phyloP scores from a whole-genome alignment of 805 yeast genomes.

The Priceomyces castillae region DNA sequence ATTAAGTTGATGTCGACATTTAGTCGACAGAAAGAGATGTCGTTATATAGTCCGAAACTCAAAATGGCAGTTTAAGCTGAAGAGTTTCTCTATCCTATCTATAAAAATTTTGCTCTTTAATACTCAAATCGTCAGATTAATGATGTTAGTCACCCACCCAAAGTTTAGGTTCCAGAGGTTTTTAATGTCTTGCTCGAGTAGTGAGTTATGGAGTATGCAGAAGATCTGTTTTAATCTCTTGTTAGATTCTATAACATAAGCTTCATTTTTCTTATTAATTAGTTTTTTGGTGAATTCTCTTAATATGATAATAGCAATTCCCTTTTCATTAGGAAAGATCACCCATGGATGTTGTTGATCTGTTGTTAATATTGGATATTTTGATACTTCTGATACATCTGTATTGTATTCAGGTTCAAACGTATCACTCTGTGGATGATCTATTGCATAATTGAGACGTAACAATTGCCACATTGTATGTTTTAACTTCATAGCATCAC shows the following conservation, averaged over 20 bases:
- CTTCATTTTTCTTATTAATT: conserved; percentile 10
- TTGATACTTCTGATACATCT: background rate
- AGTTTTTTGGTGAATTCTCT: conserved; percentile 19
- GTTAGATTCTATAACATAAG: conserved; percentile 8
- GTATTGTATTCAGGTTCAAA: background rate
- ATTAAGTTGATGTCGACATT: background rate
- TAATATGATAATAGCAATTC: conserved; percentile 19
- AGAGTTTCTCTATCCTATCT: background rate
- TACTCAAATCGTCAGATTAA: background rate
- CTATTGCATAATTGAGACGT: background rate
- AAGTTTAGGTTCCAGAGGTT: conserved; percentile 18
- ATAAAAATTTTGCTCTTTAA: background rate
- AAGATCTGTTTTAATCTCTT: conserved; percentile 15
- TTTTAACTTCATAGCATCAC: conserved; percentile 28
- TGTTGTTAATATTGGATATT: background rate
- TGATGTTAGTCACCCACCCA: conserved; percentile 11
- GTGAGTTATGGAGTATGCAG: conserved; percentile 16
- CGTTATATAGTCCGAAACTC: background rate
- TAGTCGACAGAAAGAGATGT: background rate
- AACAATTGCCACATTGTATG: conserved; percentile 30
- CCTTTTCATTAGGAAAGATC: conserved; percentile 20
- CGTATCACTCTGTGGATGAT: background rate
- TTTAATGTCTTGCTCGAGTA: conserved; percentile 17
- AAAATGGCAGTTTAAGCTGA: background rate
- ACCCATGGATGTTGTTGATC: conserved; percentile 5